These are phyloP conservation scores for Malus domestica DNA, from an alignment of 306 rosid genomes.

Conservation along the genomic window DNA sequence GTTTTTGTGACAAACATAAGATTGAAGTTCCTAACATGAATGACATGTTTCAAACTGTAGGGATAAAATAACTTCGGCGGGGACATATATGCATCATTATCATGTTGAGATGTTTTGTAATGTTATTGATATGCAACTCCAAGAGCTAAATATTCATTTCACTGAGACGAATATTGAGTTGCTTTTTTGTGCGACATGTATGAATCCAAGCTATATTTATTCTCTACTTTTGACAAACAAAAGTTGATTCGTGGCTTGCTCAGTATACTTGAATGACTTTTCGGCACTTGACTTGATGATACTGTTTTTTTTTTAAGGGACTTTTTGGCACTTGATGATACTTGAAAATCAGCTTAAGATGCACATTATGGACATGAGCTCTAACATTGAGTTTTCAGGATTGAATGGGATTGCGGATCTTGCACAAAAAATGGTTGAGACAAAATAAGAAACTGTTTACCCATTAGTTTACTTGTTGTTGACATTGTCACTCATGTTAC, in stretches of 20 bases:
- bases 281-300: not conserved
- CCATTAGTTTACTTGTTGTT: not conserved
- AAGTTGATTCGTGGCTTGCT: not conserved
- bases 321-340: too few species aligned
- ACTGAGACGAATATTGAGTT: not conserved
- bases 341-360: constrained; percentile 12
- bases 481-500: not conserved
- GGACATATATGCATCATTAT: constrained; percentile 1
- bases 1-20: not conserved
- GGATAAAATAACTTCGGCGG: not conserved
- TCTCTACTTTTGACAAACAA: not conserved
- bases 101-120: not conserved
- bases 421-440: not conserved
- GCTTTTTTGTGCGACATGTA: not conserved
- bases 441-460: not conserved
- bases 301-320: too few species aligned
- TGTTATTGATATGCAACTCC: constrained; percentile 2
- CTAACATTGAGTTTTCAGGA: not conserved
- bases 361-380: not conserved
- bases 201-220: not conserved
- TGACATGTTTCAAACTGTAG: not conserved
- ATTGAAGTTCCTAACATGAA: not conserved
- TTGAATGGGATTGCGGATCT: not conserved
- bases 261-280: constrained; percentile 5
- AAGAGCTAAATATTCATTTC: constrained; percentile 7